Evolutionary conservation across 2,329 filamentous ascomycete species (phyloP).

Genomic region (Neocucurbitaria cava): DNA sequence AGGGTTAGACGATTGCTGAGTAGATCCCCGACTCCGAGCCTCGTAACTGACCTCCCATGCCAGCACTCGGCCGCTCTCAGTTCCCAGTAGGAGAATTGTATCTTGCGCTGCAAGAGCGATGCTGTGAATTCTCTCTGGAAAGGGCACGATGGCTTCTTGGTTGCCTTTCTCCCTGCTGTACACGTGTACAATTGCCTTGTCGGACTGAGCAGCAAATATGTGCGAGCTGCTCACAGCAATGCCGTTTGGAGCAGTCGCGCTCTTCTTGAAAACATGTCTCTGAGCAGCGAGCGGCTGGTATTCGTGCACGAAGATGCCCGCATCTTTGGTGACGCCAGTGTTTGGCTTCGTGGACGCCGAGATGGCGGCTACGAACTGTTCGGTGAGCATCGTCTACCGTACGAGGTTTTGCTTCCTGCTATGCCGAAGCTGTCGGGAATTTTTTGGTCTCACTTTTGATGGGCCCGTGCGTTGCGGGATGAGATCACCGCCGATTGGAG

Average conservation of each 20-base stretch:
- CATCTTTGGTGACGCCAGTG: constrained; percentile 70
- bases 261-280: constrained; percentile 88
- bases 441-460: constrained; percentile 7
- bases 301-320: constrained; percentile 85
- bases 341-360: constrained; percentile 51
- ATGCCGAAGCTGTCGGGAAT: constrained; percentile 5
- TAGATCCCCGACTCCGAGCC: background rate
- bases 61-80: constrained; percentile 82
- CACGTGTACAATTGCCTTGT: constrained; percentile 91
- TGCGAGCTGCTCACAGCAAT: constrained; percentile 82
- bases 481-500: background rate
- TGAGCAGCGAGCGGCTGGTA: constrained; percentile 79
- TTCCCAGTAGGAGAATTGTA: constrained; percentile 77
- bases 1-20: constrained; percentile 13
- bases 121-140: constrained; percentile 84
- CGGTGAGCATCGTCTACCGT: constrained; percentile 54
- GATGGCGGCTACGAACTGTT: constrained; percentile 59
- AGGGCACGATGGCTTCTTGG: constrained; percentile 87
- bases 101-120: constrained; percentile 73
- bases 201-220: constrained; percentile 88
- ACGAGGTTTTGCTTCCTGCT: constrained; percentile 4
- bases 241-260: constrained; percentile 77
- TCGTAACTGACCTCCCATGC: constrained; percentile 81
- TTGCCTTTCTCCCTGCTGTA: constrained; percentile 84
- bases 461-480: background rate